Evolutionary conservation across 2,329 filamentous ascomycete species (phyloP), one percentile per base, ranked within the genome.

Genomic region (Chaetomiaceae sp.): DNA sequence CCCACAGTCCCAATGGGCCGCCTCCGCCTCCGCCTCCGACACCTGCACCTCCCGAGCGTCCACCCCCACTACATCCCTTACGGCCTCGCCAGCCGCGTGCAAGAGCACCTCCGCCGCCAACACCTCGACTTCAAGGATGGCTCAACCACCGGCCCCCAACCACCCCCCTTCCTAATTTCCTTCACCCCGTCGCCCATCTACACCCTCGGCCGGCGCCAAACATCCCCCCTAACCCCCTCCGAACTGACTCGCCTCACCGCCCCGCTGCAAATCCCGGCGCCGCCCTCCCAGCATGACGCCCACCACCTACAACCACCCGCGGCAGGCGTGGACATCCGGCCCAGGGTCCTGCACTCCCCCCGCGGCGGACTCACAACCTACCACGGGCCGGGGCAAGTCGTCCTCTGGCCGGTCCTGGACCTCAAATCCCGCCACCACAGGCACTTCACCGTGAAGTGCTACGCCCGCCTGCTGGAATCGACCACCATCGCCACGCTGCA

Each of bases 291-390:
- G 56, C 32, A 44, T 27, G 62, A 57, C 56, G 21, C 25, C 43
- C 23, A 13, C 65, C 48, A 64, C 58, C 41, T 62, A 62, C 10
- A 57, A 16, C 55, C 40, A 53, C 25, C 66, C 36, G 2, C 37
- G 47, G 9, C 38, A 29, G 13, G 9, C 7, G 13, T n/a, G 14
- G 68, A 59, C 7, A 29, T 53, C 45, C 74, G 70, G 61, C 58
- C 67, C 23, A 87, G 86, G 3, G 74, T 80, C n/a, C 82, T 94
- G 62, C 78, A 84, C 62, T 86, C 89, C 13, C 79, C 84, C n/a
- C 84, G 94, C 50, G 94, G 94, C 56, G 94, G 94, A 0, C 84
- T 95, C 60, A 91, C 89, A 0, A 97, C 94, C 2, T 97, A 96
- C 73, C 94, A 99, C 67, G 94, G 92, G 0, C 94, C 92, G 0